Evolutionary conservation across 78 protist species (phyloP).

Genomic region (Dictyostelium purpureum): DNA sequence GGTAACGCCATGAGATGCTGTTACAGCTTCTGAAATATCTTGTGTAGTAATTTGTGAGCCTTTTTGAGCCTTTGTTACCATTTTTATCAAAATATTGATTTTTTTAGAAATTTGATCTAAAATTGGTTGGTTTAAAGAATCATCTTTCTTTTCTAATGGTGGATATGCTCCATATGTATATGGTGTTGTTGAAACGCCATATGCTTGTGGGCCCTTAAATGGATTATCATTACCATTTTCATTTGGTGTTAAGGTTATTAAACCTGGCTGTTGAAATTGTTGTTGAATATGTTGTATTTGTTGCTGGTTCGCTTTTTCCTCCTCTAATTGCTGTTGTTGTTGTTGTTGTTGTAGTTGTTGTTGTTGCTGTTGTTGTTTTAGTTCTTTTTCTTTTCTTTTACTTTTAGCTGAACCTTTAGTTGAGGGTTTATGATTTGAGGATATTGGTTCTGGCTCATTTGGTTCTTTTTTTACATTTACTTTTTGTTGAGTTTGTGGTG

Average conservation of each 20-base stretch:
- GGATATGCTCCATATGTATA: background rate
- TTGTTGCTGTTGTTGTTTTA: background rate
- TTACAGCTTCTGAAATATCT: conserved; percentile 27
- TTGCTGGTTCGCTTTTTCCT: no score
- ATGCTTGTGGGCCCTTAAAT: conserved; percentile 37
- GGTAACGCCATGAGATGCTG: conserved; percentile 4
- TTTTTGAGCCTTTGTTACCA: background rate
- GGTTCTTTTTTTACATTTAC: background rate
- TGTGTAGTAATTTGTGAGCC: conserved; percentile 2
- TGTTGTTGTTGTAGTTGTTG: conserved; percentile 7
- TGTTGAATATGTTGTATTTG: background rate
- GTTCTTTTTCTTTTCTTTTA: conserved; percentile 3
- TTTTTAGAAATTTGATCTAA: conserved; percentile 35
- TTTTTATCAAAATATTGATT: background rate
- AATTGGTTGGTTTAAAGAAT: background rate
- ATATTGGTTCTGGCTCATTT: background rate
- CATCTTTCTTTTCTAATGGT: conserved; percentile 1
- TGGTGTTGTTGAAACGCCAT: conserved; percentile 72
- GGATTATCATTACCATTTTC: conserved; percentile 17
- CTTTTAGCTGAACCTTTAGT: background rate
- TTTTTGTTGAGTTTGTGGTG: background rate
- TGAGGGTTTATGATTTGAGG: background rate
- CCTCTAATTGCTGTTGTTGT: conserved; percentile 14
- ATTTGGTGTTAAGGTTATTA: background rate
- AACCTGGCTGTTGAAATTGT: background rate